Evolutionary conservation across 2,329 filamentous ascomycete genomes (phyloP).

Genomic region (Nannizziopsis arthrosporioides): DNA sequence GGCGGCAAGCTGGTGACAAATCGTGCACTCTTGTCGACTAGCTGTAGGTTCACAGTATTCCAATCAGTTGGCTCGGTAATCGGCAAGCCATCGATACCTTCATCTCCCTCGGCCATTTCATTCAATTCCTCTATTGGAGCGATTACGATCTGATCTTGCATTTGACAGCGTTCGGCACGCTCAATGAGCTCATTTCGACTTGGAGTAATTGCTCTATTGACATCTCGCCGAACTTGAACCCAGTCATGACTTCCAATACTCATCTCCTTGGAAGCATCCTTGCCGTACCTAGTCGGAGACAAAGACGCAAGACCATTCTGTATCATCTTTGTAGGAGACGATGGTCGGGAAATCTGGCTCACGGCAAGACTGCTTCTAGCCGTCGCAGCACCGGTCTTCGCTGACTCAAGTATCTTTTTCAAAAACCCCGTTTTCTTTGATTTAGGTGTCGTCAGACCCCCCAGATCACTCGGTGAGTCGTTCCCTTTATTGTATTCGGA

Average conservation of each 20-base stretch:
- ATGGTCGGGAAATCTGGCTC: constrained; percentile 39
- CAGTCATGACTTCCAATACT: constrained; percentile 60
- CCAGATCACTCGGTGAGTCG: constrained; percentile 58
- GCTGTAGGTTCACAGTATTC: constrained; percentile 60
- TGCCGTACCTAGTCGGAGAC: constrained; percentile 24
- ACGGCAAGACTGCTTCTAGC: constrained; percentile 73
- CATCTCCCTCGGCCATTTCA: constrained; percentile 76
- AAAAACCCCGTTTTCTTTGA: constrained; percentile 81
- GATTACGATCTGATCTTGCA: constrained; percentile 82
- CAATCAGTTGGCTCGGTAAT: constrained; percentile 78
- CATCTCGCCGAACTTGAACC: constrained; percentile 93
- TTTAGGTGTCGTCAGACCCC: constrained; percentile 64
- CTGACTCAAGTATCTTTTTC: constrained; percentile 87
- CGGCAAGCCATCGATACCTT: constrained; percentile 71
- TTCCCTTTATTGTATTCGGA: constrained; percentile 39
- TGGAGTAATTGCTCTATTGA: constrained; percentile 88
- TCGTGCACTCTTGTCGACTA: constrained; percentile 91
- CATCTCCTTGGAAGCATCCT: constrained; percentile 56
- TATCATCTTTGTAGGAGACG: constrained; percentile 40
- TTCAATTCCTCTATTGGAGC: constrained; percentile 83
- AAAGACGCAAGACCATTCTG: constrained; percentile 37
- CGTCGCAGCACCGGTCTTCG: constrained; percentile 85
- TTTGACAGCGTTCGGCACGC: constrained; percentile 76
- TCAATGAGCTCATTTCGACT: constrained; percentile 80
- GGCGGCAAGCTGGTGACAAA: constrained; percentile 77